These are phyloP conservation scores for Alternaria viburni DNA, from an alignment of 2,329 filamentous ascomycete species.

Conservation along the genomic window DNA sequence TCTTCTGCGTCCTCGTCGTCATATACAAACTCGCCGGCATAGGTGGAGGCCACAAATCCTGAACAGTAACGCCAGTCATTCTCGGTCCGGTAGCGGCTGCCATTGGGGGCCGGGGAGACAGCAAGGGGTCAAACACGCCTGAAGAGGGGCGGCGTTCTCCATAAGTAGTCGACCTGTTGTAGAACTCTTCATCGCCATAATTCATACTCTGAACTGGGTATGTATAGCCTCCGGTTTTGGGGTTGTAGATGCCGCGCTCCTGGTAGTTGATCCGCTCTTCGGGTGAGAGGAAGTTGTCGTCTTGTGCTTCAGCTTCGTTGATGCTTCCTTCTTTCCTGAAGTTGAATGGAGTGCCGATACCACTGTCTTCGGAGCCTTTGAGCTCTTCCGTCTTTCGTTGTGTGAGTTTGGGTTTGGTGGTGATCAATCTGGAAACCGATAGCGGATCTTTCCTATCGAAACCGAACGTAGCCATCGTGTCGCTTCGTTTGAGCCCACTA, in stretches of 20 bases:
- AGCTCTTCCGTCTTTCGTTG: conserved; percentile 24
- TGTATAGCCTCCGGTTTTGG: not conserved
- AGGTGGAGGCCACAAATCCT: conserved; percentile 19
- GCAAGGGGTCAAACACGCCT: conserved; percentile 11
- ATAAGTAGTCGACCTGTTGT: not conserved
- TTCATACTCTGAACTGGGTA: not conserved
- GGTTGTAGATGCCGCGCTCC: conserved; percentile 16
- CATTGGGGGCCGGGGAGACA: conserved; percentile 3
- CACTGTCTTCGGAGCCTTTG: conserved; percentile 24
- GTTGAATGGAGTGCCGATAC: conserved; percentile 32
- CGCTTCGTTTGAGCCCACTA: conserved; percentile 2
- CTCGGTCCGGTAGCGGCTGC: conserved; percentile 7
- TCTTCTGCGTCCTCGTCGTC: not conserved
- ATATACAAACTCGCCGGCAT: conserved; percentile 3
- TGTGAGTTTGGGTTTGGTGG: conserved; percentile 1
- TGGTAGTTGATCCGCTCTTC: conserved; percentile 13
- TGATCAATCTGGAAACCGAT: conserved; percentile 3
- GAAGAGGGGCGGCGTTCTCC: conserved; percentile 16
- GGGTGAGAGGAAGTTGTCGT: not conserved
- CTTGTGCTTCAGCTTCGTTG: not conserved
- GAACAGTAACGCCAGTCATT: conserved; percentile 13
- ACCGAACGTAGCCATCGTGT: conserved; percentile 28
- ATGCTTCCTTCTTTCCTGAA: conserved; percentile 26
- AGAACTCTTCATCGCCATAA: not conserved
- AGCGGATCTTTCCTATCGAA: conserved; percentile 18